Base-by-base conservation (phyloP, 192 early-diverging fungal genomes). In the Haplosporangium gracile region DNA sequence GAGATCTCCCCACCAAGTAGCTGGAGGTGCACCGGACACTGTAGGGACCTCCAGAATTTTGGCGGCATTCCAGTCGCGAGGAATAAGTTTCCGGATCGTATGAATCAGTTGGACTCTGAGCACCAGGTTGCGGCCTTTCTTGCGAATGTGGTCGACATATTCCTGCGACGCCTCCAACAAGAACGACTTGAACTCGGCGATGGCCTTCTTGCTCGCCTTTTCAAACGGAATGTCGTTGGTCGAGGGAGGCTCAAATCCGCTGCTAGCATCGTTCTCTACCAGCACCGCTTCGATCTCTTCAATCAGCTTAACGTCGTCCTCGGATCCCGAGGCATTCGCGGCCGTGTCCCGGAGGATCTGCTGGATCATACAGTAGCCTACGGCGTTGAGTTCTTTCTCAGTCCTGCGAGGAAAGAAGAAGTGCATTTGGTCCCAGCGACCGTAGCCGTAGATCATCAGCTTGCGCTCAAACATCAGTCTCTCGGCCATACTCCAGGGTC, bases 61-160 rank as follows among this genome's bases (percentile, higher is more conserved):
- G 79, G 93, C 92, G 29, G 89, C 86, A 39, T 89, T 88, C 90
- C 90, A 93, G 63, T 93, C 89, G 6, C 75, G 89, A 26, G 96
- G 95, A 75, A 96, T 92, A 77, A 92, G 89, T 49, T 92, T 89
- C 1, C 95, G 93, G 77, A 97, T 94, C 16, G 90, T 89, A 78
- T 95, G 92, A 82, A 97, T 90, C 91, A 97, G 89, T 71, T 94
- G 93, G 29, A 97, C 89, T 18, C 96, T 89, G 7, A 92, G 87
- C 15, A 97, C 83, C 34, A 97, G 85, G 75, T 96, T 97, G 53
- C 91, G 88, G 32, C 92, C 90, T 26, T 88, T 96, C 45, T 91
- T 92, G 29, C 90, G 91, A 32, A 97, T 81, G 88, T 95, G 94
- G 2, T 97, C 95, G 36, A 89, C 82, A 72, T 97, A 96, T 24